phyloP scores from a whole-genome alignment of 106 monocot genomes.

The Apostasia ramifera region DNA sequence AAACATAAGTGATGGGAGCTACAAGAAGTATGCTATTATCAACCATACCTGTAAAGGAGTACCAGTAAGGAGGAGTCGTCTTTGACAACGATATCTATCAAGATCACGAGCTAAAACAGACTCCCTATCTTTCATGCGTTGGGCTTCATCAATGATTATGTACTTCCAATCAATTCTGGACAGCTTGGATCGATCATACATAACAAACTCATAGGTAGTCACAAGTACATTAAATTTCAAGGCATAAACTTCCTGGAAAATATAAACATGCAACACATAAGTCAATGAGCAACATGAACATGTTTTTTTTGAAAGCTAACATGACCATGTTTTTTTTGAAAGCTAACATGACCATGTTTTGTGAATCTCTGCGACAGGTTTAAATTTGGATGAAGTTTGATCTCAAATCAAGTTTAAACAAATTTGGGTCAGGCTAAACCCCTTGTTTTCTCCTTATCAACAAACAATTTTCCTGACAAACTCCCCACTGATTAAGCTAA shows the following conservation, averaged over 20 bases:
- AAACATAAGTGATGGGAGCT: neutral
- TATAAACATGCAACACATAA: constrained; percentile 2
- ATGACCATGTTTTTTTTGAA: no score
- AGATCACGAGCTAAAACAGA: constrained; percentile 97
- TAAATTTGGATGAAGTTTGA: no score
- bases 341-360: no score
- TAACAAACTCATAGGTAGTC: constrained; percentile 94
- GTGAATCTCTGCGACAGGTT: no score
- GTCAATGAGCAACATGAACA: no score
- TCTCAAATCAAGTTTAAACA: no score
- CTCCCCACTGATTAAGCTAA: no score
- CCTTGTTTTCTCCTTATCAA: no score
- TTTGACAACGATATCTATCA: constrained; percentile 90
- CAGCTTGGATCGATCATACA: constrained; percentile 94
- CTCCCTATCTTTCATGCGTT: constrained; percentile 96
- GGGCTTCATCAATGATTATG: constrained; percentile 98
- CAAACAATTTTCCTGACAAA: no score
- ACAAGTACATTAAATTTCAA: constrained; percentile 95
- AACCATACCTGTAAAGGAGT: constrained; percentile 91
- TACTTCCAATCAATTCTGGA: constrained; percentile 98
- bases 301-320: no score
- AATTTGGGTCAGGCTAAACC: no score
- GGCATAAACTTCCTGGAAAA: constrained; percentile 71
- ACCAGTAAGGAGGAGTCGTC: constrained; percentile 89
- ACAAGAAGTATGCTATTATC: neutral